A percentile compares a stretch with the other conserved stretches of the same genome.
phyloP scores from a whole-genome alignment of 768 basidiomycete genomes.

The Lentinula raphanica region DNA sequence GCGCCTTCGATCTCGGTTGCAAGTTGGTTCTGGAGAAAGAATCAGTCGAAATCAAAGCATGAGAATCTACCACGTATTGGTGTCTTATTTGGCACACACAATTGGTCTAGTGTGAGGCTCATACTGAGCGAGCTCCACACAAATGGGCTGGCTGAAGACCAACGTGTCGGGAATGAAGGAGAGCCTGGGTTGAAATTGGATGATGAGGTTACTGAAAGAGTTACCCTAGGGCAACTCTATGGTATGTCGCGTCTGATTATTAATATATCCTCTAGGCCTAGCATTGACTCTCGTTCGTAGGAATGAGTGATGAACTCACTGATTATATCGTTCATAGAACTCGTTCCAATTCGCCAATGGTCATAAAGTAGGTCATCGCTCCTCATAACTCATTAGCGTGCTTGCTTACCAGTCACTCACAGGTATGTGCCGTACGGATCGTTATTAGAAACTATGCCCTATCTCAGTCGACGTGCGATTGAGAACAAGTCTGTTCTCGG shows the following conservation, averaged over 20 bases:
- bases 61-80: constrained; percentile 34
- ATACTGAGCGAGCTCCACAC: constrained; percentile 57
- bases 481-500: constrained; percentile 92
- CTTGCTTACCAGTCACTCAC: not conserved
- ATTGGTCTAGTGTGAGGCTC: constrained; percentile 59
- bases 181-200: constrained; percentile 33
- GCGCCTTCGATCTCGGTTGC: not conserved
- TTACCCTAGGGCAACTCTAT: constrained; percentile 78
- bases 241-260: constrained; percentile 39
- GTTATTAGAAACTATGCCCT: constrained; percentile 80
- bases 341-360: constrained; percentile 50
- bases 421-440: constrained; percentile 76
- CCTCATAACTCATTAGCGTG: not conserved
- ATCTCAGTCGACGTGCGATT: constrained; percentile 79
- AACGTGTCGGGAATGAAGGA: constrained; percentile 18
- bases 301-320: constrained; percentile 83
- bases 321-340: constrained; percentile 59
- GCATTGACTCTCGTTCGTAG: no score
- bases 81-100: constrained; percentile 86
- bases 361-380: constrained; percentile 57
- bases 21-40: constrained; percentile 1
- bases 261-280: not conserved
- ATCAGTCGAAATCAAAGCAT: not conserved
- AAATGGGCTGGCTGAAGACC: constrained; percentile 44
- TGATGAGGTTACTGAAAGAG: constrained; percentile 54